phyloP scores from a whole-genome alignment of 208 protist species.

The Trypanosoma lewisi region DNA sequence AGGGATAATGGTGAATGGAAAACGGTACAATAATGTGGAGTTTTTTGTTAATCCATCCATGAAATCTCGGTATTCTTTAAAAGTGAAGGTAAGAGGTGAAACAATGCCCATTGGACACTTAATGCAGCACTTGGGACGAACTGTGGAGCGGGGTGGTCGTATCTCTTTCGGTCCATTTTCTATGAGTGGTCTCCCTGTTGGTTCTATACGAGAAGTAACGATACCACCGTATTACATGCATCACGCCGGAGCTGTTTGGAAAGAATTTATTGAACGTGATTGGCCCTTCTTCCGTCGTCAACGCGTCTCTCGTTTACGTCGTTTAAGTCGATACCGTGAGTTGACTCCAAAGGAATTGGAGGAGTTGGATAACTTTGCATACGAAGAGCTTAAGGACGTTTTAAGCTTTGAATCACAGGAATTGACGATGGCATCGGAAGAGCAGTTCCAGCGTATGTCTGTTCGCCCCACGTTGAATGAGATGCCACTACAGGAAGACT shows the following conservation, averaged over 20 bases:
- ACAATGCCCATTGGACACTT: slow-evolving; percentile 72
- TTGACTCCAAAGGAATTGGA: slow-evolving; percentile 77
- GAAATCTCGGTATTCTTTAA: slow-evolving; percentile 79
- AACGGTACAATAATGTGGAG: slow-evolving; percentile 50
- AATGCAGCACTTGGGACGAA: slow-evolving; percentile 83
- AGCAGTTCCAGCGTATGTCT: slow-evolving; percentile 23
- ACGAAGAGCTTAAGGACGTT: slow-evolving; percentile 77
- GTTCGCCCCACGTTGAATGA: slow-evolving; percentile 26
- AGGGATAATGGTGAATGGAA: slow-evolving; percentile 81
- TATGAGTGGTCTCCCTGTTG: slow-evolving; percentile 66
- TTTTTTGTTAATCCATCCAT: slow-evolving; percentile 83
- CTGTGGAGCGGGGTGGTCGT: slow-evolving; percentile 75
- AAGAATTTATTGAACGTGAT: slow-evolving; percentile 86
- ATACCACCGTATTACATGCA: slow-evolving; percentile 76
- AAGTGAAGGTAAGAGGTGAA: slow-evolving; percentile 80
- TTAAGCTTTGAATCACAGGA: slow-evolving; percentile 72
- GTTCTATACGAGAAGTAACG: slow-evolving; percentile 83
- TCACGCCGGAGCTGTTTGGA: slow-evolving; percentile 65
- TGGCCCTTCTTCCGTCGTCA: slow-evolving; percentile 87
- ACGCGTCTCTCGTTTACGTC: slow-evolving; percentile 60
- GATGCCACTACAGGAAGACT: slow-evolving; percentile 31
- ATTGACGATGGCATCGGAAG: slow-evolving; percentile 41
- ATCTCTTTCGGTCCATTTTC: slow-evolving; percentile 86
- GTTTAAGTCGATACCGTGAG: slow-evolving; percentile 64
- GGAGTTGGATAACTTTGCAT: slow-evolving; percentile 87